A percentile compares a stretch with the other conserved stretches of the same genome.
Conservation (phyloP, 345 rosid genomes). For the Murraya paniculata region DNA sequence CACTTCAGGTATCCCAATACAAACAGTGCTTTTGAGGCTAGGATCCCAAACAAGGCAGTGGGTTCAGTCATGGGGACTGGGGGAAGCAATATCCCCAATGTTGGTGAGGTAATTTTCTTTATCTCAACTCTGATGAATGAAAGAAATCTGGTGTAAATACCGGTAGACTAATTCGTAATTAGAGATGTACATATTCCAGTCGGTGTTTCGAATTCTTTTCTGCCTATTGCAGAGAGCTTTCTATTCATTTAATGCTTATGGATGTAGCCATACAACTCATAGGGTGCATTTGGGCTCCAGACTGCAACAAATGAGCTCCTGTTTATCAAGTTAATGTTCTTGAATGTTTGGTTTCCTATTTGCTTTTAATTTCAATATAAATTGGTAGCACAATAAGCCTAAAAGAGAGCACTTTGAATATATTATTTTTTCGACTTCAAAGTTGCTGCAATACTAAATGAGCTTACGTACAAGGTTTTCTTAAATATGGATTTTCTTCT, state of each 20-base stretch:
- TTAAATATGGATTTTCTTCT: neutral
- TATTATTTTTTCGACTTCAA: neutral
- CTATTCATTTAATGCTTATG: neutral
- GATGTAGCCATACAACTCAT: neutral
- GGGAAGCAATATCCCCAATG: constrained; percentile 24
- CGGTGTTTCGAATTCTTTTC: no score
- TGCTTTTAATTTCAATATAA: neutral
- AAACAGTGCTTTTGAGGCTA: constrained; percentile 32
- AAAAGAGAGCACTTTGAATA: neutral
- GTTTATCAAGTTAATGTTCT: neutral
- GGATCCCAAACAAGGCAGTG: constrained; percentile 27
- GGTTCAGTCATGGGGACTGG: constrained; percentile 26
- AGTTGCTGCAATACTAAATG: neutral
- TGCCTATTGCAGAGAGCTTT: neutral
- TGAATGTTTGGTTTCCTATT: neutral
- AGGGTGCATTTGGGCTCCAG: neutral
- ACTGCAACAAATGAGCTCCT: neutral
- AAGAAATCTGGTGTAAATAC: neutral
- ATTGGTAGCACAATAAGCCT: neutral
- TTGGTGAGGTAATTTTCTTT: constrained; percentile 38
- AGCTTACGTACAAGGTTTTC: neutral
- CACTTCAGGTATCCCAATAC: constrained; percentile 32
- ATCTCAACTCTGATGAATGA: neutral
- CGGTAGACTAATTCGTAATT: neutral
- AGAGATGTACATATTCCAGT: neutral